Base-by-base conservation (phyloP, 2,329 filamentous ascomycete species). In the Didymella keratinophila region DNA sequence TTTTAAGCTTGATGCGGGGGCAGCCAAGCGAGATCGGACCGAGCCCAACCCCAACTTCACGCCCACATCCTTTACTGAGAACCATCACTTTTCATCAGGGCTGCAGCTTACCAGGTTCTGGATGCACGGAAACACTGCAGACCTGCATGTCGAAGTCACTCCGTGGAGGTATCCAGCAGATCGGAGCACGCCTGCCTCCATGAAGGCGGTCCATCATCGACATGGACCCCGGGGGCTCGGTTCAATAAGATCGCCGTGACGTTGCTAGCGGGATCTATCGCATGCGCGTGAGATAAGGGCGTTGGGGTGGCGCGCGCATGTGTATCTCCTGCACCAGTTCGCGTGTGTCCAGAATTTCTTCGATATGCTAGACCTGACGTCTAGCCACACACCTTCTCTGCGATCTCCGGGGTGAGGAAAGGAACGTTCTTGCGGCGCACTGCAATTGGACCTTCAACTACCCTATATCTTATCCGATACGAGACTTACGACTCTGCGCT, bases 231-330 rank as follows among this genome's bases (percentile, higher is more conserved):
- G 18, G 45, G 14, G 45, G 44, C 30, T 47, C 6, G 36, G 47
- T 32, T 50, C 25, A 30, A 23, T 42, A 36, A 28, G 47, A 50
- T 50, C 47, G 47, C 47, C 47, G 47, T 50, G 36, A 50, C 36
- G 47, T 50, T 42, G 18, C 47, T 50, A 42, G 47, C 25, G 47
- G 47, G 47, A 42, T 11, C 36, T 42, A 36, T 36, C 47, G 47
- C 36, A 50, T 36, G 25, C 47, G 36, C 47, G 47, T 32, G 16
- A 50, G 47, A 50, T 50, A 50, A 50, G 47, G 36, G 27, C 36
- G 36, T 28, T 32, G n/a, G 16, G 47, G 36, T 50, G 47, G 47
- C 47, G 47, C 36, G 23, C 25, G n/a, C 18, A 28, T 50, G 47
- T 50, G 47, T 50, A 50, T 50, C 47, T 50, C 5, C n/a, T 49